Evolutionary conservation across 805 yeast species (phyloP), one percentile per base, ranked within the genome.

Genomic region (Ogataea philodendri): DNA sequence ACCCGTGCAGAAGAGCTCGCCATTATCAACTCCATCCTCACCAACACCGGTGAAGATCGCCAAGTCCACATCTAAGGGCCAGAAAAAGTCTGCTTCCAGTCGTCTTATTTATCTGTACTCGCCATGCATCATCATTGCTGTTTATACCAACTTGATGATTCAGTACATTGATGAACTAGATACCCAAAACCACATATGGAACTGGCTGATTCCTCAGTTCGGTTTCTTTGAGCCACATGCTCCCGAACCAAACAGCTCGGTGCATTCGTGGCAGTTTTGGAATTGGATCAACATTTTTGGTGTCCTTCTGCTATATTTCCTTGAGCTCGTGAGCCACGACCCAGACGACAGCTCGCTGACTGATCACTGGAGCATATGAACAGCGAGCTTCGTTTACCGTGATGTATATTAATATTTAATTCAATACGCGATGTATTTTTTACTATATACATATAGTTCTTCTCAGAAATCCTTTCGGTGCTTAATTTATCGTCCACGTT

Each of bases 211-310:
- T 19, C 43, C 53, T 19, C 52, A 59, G 29, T 46, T 57, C 9
- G 36, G 32, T 5, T 17, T 25, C 8, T 30, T 31, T 22, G 22
- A 15, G 20, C 14, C 26, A 15, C 35, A 29, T 2, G 14, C 25
- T 13, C 20, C 37, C 3, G 32, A 26, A 21, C 13, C 31, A 9
- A 21, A 13, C n/a, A 35, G 35, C 20, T 39, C 42, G 6, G 53
- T 73, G 17, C 78, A 80, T 55, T 82, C 96, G n/a, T 84, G 95
- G 86, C 88, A 87, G 52, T 84, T 93, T 57, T 90, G 98, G 97
- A 86, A 89, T 52, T 90, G 97, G 97, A 75, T 85, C 40, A 90
- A 90, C 57, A 84, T 90, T 67, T 78, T 82, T 47, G 72, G 82
- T 35, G 84, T 95, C 8, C 64, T 93, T 38, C 65, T 78, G n/a